Conservation (phyloP, 345 rosid species). For the Gossypioides kirkii region DNA sequence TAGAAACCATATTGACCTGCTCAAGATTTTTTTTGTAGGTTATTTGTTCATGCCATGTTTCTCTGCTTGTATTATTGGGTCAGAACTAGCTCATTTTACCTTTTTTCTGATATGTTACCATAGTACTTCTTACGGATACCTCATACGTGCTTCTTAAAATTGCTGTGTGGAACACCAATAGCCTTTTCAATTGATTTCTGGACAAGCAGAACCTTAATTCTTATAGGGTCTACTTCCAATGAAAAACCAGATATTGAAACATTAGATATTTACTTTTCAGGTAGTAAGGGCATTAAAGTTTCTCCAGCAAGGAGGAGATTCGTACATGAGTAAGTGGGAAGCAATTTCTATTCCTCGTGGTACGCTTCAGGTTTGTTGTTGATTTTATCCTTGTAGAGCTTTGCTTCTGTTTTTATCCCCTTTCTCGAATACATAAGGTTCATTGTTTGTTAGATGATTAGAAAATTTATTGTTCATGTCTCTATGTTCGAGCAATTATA, state of each 20-base stretch:
- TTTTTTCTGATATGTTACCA: not conserved
- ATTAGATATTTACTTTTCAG: slow-evolving; percentile 32
- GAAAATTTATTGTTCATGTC: not conserved
- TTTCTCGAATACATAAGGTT: not conserved
- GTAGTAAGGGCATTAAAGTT: slow-evolving; percentile 77
- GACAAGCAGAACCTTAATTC: not conserved
- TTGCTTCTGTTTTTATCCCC: slow-evolving; percentile 6
- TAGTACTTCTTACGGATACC: not conserved
- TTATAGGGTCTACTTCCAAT: not conserved
- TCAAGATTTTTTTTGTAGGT: not conserved
- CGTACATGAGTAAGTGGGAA: slow-evolving; percentile 50
- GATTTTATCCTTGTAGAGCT: slow-evolving; percentile 11
- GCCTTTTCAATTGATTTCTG: not conserved
- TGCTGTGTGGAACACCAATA: not conserved
- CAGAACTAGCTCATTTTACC: not conserved
- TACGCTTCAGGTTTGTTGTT: slow-evolving; percentile 87
- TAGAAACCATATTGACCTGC: slow-evolving; percentile 6
- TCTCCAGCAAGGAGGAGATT: slow-evolving; percentile 57
- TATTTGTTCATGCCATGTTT: slow-evolving; percentile 4
- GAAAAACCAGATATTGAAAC: slow-evolving; percentile 14
- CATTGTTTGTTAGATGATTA: not conserved
- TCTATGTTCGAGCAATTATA: not conserved
- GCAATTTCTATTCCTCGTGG: slow-evolving; percentile 84
- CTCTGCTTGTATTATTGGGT: not conserved
- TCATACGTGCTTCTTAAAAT: slow-evolving; percentile 1